phyloP scores from a whole-genome alignment of 2,329 filamentous ascomycete genomes.

The Apiospora kogelbergensis region DNA sequence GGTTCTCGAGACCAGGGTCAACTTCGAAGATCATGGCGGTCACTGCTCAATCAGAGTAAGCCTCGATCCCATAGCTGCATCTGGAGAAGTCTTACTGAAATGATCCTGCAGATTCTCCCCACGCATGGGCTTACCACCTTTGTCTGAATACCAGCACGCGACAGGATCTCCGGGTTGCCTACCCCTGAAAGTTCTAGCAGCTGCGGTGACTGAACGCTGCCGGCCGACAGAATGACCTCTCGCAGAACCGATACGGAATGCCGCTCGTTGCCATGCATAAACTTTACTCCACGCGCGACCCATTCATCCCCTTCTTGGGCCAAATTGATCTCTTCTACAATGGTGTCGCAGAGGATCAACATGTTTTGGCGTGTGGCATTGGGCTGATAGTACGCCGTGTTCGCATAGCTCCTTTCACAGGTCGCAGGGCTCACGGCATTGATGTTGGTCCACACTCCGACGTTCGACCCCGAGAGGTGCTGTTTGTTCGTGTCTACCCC shows the following conservation, averaged over 20 bases:
- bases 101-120: conserved; percentile 51
- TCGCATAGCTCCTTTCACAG: conserved; percentile 40
- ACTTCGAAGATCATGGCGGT: conserved; percentile 44
- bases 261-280: conserved; percentile 36
- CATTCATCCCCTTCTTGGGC: conserved; percentile 27
- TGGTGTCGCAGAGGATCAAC: conserved; percentile 45
- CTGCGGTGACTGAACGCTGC: conserved; percentile 56
- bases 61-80: neutral
- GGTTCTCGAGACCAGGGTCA: conserved; percentile 38
- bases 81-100: conserved; percentile 15
- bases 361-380: conserved; percentile 42
- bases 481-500: conserved; percentile 36
- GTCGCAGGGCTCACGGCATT: conserved; percentile 32
- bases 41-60: conserved; percentile 12
- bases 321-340: conserved; percentile 46
- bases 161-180: conserved; percentile 45
- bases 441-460: conserved; percentile 39
- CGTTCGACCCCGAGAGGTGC: conserved; percentile 39
- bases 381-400: conserved; percentile 39
- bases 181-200: conserved; percentile 63
- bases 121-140: conserved; percentile 44
- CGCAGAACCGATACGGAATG: conserved; percentile 31
- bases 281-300: conserved; percentile 41
- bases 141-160: conserved; percentile 40
- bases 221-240: conserved; percentile 61